Conservation (phyloP, 2,329 filamentous ascomycete genomes). For the Endoconidiophora laricicola region DNA sequence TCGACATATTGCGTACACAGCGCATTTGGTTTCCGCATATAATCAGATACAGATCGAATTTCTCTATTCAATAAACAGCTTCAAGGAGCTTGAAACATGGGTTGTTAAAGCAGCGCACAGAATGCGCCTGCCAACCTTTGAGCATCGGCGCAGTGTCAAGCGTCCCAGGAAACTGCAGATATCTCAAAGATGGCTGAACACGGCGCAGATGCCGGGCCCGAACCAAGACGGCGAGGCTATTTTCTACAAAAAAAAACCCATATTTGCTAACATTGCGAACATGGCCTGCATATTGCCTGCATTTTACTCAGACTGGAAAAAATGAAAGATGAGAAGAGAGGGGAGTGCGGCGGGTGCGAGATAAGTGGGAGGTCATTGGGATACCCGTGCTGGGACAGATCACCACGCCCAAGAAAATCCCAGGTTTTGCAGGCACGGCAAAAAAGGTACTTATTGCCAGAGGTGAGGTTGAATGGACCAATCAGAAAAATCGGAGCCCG, state of each 20-base stretch:
- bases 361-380: not conserved
- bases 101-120: constrained; percentile 3
- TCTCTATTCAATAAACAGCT: not conserved
- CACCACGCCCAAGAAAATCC: not conserved
- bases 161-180: too few relatives aligned
- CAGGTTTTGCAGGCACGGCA: not conserved
- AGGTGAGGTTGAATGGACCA: constrained; percentile 3
- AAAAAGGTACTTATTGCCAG: not conserved
- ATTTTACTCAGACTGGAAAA: too few relatives aligned
- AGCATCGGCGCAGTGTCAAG: too few relatives aligned
- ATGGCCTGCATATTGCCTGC: too few relatives aligned
- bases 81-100: not conserved
- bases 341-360: not conserved
- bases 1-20: not conserved
- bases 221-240: too few relatives aligned
- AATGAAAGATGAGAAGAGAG: not conserved
- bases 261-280: too few relatives aligned
- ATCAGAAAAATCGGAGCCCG: not conserved
- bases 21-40: not conserved
- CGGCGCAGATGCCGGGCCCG: too few relatives aligned
- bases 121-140: constrained; percentile 1
- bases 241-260: too few relatives aligned
- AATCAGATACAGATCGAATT: not conserved
- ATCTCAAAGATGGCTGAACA: too few relatives aligned
- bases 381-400: too few relatives aligned